phyloP scores from a whole-genome alignment of 352 stramenopile species.

The Blastocystis sp. region DNA sequence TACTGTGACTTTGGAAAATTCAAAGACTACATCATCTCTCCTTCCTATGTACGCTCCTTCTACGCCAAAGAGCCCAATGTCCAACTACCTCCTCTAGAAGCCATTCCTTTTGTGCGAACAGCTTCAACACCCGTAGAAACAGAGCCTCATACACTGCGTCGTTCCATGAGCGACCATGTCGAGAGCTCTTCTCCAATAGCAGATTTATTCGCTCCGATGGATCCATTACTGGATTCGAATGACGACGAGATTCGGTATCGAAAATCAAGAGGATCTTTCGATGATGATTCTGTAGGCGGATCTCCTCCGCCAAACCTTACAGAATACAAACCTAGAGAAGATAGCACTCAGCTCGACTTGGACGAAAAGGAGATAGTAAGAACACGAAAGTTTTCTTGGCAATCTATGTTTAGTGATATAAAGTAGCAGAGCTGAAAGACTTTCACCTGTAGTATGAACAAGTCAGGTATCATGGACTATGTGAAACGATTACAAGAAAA shows the following conservation, averaged over 20 bases:
- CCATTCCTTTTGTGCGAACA: background rate
- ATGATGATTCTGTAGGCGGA: slow-evolving; percentile 5
- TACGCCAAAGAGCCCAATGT: background rate
- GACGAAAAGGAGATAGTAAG: background rate
- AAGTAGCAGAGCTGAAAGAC: background rate
- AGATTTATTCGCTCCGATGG: background rate
- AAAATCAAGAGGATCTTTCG: background rate
- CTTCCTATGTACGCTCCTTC: slow-evolving; percentile 6
- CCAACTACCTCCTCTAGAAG: background rate
- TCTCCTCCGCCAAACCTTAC: background rate
- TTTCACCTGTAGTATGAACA: background rate
- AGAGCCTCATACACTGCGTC: background rate
- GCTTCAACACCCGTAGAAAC: background rate
- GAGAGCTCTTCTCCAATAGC: background rate
- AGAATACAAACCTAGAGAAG: background rate
- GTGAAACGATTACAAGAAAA: slow-evolving; percentile 16
- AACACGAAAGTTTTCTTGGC: background rate
- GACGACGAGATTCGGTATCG: background rate
- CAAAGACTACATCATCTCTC: slow-evolving; percentile 33
- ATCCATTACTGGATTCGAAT: background rate
- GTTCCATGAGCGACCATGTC: background rate
- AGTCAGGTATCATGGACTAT: background rate
- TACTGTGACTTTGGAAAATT: slow-evolving; percentile 36
- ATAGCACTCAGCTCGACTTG: background rate
- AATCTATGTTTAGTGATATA: background rate